A percentile compares a stretch with the other conserved stretches of the same genome.
These are phyloP conservation scores for Leishmania tropica DNA, from an alignment of 208 protist genomes.

Conservation along the genomic window DNA sequence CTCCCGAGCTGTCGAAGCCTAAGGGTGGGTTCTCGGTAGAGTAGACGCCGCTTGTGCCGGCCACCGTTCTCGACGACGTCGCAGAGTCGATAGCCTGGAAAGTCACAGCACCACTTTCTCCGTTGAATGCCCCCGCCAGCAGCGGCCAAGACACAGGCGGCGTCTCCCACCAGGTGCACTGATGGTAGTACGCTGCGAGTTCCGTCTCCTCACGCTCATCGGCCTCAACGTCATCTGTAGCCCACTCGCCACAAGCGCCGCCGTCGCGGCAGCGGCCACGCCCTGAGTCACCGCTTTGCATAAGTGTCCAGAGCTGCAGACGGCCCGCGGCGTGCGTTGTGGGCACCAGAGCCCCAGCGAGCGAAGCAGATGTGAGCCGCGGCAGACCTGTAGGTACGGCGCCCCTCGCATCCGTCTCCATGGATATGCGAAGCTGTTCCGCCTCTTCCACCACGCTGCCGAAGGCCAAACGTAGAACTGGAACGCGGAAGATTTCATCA, in stretches of 20 bases:
- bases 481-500: slow-evolving; percentile 24
- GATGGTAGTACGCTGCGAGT: slow-evolving; percentile 31
- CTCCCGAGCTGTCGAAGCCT: neutral
- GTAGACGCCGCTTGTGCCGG: neutral
- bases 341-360: slow-evolving; percentile 6
- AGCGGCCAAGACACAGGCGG: neutral
- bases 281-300: neutral
- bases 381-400: neutral
- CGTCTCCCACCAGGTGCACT: slow-evolving; percentile 24
- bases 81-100: neutral
- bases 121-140: neutral
- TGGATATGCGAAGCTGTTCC: neutral
- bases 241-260: neutral
- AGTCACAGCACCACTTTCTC: too few species aligned
- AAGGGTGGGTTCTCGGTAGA: neutral
- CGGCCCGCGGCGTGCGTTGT: neutral
- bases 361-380: slow-evolving; percentile 9
- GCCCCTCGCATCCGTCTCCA: neutral
- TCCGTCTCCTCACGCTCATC: slow-evolving; percentile 42
- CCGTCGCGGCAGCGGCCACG: neutral
- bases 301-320: slow-evolving; percentile 14
- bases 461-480: slow-evolving; percentile 5
- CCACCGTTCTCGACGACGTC: neutral
- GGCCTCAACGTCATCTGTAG: slow-evolving; percentile 32
- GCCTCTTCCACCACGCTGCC: neutral